A percentile compares a stretch with the other conserved stretches of the same genome.
These are phyloP conservation scores for Myriosclerotinia curreyana DNA, from an alignment of 2,329 filamentous ascomycete genomes.

Conservation along the genomic window DNA sequence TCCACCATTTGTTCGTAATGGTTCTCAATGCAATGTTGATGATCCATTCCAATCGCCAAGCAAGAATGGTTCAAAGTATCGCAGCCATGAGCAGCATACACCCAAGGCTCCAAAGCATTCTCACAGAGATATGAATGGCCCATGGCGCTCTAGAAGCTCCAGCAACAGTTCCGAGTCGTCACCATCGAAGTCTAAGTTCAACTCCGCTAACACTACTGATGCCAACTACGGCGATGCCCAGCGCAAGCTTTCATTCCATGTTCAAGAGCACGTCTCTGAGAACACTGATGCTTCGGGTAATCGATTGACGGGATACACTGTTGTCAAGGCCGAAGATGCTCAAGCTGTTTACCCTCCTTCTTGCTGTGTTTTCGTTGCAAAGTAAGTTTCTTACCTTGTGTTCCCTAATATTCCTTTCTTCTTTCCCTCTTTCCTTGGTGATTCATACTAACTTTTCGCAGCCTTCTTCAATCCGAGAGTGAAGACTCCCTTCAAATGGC, in stretches of 20 bases:
- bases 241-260: constrained; percentile 24
- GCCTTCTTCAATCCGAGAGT: constrained; percentile 50
- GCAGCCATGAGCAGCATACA: constrained; percentile 28
- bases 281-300: constrained; percentile 7
- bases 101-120: constrained; percentile 29
- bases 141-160: constrained; percentile 35
- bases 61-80: constrained; percentile 16
- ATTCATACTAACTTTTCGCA: constrained; percentile 34
- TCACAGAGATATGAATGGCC: constrained; percentile 28
- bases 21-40: constrained; percentile 28
- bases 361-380: constrained; percentile 63
- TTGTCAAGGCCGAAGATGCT: constrained; percentile 33
- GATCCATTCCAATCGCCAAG: constrained; percentile 32
- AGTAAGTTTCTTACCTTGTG: constrained; percentile 48
- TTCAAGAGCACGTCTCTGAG: constrained; percentile 25
- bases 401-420: neutral
- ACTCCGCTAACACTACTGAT: neutral
- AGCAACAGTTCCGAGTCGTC: constrained; percentile 27
- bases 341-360: constrained; percentile 45
- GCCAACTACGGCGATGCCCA: constrained; percentile 24
- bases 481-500: constrained; percentile 52
- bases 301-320: constrained; percentile 19
- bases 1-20: constrained; percentile 35
- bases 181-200: constrained; percentile 14
- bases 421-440: neutral